These are phyloP conservation scores for Amphichorda felina DNA, from an alignment of 2,329 filamentous ascomycete species.

Conservation along the genomic window DNA sequence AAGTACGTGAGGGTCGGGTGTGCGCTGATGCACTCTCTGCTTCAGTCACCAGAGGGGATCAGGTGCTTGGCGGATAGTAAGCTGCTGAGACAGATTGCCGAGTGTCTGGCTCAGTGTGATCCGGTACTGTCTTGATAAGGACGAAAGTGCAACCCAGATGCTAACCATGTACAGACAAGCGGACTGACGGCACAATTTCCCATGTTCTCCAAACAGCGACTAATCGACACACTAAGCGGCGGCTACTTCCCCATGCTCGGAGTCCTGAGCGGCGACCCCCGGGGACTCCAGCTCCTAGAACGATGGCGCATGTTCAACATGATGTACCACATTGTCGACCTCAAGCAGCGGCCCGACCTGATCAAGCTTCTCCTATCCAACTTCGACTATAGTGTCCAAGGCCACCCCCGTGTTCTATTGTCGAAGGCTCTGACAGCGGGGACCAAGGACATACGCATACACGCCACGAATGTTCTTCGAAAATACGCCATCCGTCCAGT, in stretches of 20 bases:
- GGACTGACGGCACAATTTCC: conserved; percentile 72
- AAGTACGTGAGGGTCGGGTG: conserved; percentile 89
- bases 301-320: conserved; percentile 98
- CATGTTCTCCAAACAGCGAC: conserved; percentile 76
- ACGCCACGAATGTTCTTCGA: conserved; percentile 73
- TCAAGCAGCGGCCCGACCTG: conserved; percentile 81
- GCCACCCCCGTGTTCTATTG: conserved; percentile 82
- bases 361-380: conserved; percentile 80
- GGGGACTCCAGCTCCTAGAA: conserved; percentile 81
- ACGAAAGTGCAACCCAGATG: conserved; percentile 3
- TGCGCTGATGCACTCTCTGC: conserved; percentile 71
- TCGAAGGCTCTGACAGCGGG: conserved; percentile 90
- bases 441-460: conserved; percentile 83
- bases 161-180: conserved; percentile 36
- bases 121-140: conserved; percentile 42
- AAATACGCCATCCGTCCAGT: conserved; percentile 61
- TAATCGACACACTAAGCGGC: conserved; percentile 76
- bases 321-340: conserved; percentile 96
- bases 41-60: conserved; percentile 76
- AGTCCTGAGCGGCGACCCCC: conserved; percentile 68
- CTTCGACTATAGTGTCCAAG: conserved; percentile 82
- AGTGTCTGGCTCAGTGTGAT: conserved; percentile 92
- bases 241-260: conserved; percentile 94
- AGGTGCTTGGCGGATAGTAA: conserved; percentile 87
- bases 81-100: conserved; percentile 81